Base-by-base conservation (phyloP, 192 early-diverging fungal species). In the Chytriomyces sp. region DNA sequence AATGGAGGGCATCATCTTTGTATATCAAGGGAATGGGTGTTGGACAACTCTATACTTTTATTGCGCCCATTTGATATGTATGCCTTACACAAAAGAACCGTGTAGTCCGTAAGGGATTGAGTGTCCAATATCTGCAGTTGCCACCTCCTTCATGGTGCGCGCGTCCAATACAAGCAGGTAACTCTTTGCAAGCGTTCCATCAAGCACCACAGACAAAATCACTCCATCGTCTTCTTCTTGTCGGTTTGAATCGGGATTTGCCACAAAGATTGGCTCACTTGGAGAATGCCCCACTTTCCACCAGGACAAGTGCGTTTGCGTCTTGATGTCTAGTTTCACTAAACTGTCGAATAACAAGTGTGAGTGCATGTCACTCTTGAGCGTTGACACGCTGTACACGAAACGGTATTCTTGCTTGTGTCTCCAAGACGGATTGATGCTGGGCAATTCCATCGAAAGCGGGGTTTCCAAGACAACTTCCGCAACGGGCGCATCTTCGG, bases 231-330 rank as follows among this genome's bases (percentile, higher is more conserved):
- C 94, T 81, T 95, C 94, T 0, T 53, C 78, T 8, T 75, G 79
- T 8, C 84, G 80, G 16, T 23, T 20, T 11, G 43, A 28, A 23
- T 28, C 18, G 0, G 89, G 89, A 3, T 75, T 84, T 50, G 93
- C 90, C 35, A 96, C 89, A 86, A 94, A 96, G 18, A 92, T 76
- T 0, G 94, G 89, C 82, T 96, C 92, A 8, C 91, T 91, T 43
- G 94, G 92, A 70, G 88, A 93, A 79, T 91, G 92, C 77, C 91
- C 82, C 61, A 85, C 86, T 77, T 91, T 84, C 59, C 83, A 45
- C 86, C 86, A 77, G 18, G 57, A 45, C 49, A 45, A 74, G 61
- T 82, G 78, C 28, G 46, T 81, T 28, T 67, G 50, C 16, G 67
- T 50, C 20, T 16, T 13, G 43, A 57, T 53, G 50, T 75, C 72